These are phyloP conservation scores for Candida tibetensis DNA, from an alignment of 805 yeast species.

Conservation along the genomic window DNA sequence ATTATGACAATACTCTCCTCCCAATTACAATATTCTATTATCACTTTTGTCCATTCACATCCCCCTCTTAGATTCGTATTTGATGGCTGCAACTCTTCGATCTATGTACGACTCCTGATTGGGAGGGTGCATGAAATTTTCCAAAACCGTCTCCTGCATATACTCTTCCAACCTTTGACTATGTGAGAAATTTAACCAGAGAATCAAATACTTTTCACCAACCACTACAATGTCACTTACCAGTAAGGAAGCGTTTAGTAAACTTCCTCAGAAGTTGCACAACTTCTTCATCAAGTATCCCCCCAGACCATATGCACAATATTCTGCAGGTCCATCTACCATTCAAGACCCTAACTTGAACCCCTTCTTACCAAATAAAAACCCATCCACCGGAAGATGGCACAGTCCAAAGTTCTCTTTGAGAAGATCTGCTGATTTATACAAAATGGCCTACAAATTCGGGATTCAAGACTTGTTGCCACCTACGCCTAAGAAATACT, in stretches of 20 bases:
- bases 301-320: constrained; percentile 72
- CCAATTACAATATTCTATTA: too few relatives aligned
- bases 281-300: constrained; percentile 80
- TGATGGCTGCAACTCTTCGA: too few relatives aligned
- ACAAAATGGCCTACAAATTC: constrained; percentile 74
- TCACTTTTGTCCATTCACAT: too few relatives aligned
- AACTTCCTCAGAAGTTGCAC: constrained; percentile 68
- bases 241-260: constrained; percentile 46
- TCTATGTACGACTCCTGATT: too few relatives aligned
- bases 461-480: constrained; percentile 84
- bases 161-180: too few relatives aligned
- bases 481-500: constrained; percentile 65
- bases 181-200: too few relatives aligned
- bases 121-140: too few relatives aligned
- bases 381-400: constrained; percentile 74
- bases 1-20: too few relatives aligned
- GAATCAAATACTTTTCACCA: too few relatives aligned
- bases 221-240: constrained; percentile 26
- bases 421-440: constrained; percentile 79
- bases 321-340: constrained; percentile 61
- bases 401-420: constrained; percentile 77
- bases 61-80: too few relatives aligned
- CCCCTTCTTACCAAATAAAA: constrained; percentile 83
- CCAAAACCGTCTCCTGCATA: too few relatives aligned
- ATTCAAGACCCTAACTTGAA: constrained; percentile 70